Percentiles rank a stretch among this genome's conserved stretches.
These are phyloP conservation scores for Lagenidium giganteum DNA, from an alignment of 352 stramenopile genomes.

Conservation along the genomic window DNA sequence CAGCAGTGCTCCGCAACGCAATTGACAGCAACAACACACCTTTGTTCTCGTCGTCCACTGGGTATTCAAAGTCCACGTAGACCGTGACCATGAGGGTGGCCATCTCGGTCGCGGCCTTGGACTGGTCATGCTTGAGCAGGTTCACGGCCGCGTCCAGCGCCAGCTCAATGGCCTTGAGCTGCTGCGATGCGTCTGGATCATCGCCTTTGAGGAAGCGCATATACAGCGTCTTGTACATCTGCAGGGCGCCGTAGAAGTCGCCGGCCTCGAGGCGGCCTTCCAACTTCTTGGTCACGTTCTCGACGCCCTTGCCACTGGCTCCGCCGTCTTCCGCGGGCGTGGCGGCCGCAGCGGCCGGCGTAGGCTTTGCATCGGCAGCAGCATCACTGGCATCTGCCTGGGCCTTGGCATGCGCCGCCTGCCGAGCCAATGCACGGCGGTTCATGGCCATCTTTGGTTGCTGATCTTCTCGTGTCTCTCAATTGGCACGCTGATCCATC, in stretches of 20 bases:
- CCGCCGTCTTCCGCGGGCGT: constrained; percentile 20
- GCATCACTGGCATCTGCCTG: too few species aligned
- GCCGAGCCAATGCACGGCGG: constrained; percentile 58
- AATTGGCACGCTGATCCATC: neutral
- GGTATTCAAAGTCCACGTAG: constrained; percentile 61
- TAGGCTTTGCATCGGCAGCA: too few species aligned
- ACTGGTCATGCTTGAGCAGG: constrained; percentile 70
- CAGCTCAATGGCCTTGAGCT: constrained; percentile 58
- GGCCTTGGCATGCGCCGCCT: constrained; percentile 53
- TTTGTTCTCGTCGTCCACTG: constrained; percentile 71
- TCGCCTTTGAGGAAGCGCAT: constrained; percentile 83
- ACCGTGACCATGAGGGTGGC: constrained; percentile 70
- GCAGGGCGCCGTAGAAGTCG: constrained; percentile 83
- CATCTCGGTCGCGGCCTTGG: constrained; percentile 77
- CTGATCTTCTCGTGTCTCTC: neutral
- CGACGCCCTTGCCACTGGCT: constrained; percentile 43
- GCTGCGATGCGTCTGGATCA: constrained; percentile 34
- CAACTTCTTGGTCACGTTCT: constrained; percentile 78
- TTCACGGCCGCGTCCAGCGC: constrained; percentile 58
- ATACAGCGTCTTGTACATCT: constrained; percentile 91
- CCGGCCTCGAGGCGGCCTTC: constrained; percentile 62
- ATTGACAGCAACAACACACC: constrained; percentile 10
- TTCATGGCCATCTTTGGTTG: constrained; percentile 40
- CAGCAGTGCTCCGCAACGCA: neutral
- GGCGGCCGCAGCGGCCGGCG: constrained; percentile 9